Base-by-base conservation (phyloP, 2,329 filamentous ascomycete species). In the Fusarium sp. region DNA sequence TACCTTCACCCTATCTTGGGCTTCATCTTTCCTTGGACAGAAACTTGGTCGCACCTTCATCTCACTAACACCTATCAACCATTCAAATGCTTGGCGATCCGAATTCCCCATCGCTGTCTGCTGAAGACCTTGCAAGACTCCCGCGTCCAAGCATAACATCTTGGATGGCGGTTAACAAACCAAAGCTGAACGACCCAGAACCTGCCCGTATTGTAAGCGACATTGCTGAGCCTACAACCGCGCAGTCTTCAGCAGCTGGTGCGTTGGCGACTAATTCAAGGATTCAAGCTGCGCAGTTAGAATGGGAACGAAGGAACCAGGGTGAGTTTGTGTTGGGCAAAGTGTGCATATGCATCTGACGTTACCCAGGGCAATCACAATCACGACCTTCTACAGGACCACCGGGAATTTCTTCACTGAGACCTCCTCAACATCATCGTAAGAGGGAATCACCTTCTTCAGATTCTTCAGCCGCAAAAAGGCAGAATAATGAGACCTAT, bases 221-320 rank as follows among this genome's bases (percentile, higher is more conserved):
- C n/a, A 63, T 72, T 9, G 6, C 65, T 0, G 53, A 53, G 18
- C 42, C 46, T 11, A 53, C 49, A 30, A 48, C 58, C 4, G 18
- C 44, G 0, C 67, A 68, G 34, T 23, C 62, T 10, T 51, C 62
- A 18, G 43, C 43, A 13, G 28, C 45, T 34, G 45, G 34, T 5
- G 26, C 55, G 6, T 21, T 77, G 53, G 54, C 71, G 3, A 49
- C 45, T 8, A 62, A 65, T 28, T 59, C 73, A 28, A 74, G 62
- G 26, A 79, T 81, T 7, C 21, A 72, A 49, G 74, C 71, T 6
- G 59, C 76, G 19, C 78, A 80, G 57, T 65, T 64, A 31, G 56
- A 74, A 16, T 81, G 79, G 79, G 75, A 77, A 56, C 50, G 42
- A 26, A 60, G 39, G 19, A 56, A 46, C 10, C 64, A 48, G 58